Base-by-base conservation (phyloP, 78 protist genomes). In the Cavenderia fasciculata region DNA sequence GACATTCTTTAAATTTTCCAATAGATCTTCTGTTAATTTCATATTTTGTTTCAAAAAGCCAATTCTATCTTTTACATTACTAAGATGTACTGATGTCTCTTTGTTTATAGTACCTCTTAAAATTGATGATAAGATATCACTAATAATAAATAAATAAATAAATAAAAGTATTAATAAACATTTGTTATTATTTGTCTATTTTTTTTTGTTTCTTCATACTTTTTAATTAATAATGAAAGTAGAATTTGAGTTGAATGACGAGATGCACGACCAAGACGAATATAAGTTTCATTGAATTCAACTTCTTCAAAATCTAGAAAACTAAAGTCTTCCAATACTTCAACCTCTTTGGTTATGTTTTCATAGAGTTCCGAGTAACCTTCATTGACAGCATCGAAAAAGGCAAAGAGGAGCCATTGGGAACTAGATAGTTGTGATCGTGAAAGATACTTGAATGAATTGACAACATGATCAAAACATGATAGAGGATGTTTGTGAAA, bases 71-170 rank as follows among this genome's bases (percentile, higher is more conserved):
- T 79, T 79, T 27, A 79, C 71, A 61, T 79, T 79, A 14, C 44
- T 52, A 16, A 79, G 49, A 41, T 66, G 59, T 47, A 59, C 66
- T 29, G 41, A 29, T 31, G 65, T 47, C 6, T 79, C 88, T 38
- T 79, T 47, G 11, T 38, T 66, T 7, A 52, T 34, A 54, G n/a
- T 66, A 40, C 52, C 61, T 66, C 88, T 31, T 16, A 79, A 23
- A 41, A 79, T 52, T n/a, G 88, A 41, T 40, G 77, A 66, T 56
- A 79, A 41, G 10, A 79, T 79, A 66, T 79, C 88, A 77, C 87
- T 77, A 63, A 4, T 16, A 2, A 11, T 6, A 43, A 40, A 41
- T 54, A 19, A 12, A 33, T 73, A 8, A n/a, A 12, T 56, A 25
- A 2, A 19, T 16, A 18, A 18, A n/a, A 66, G 23, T 66, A 41